These are phyloP conservation scores for Zangia roseola DNA, from an alignment of 768 basidiomycete genomes.

Conservation along the genomic window DNA sequence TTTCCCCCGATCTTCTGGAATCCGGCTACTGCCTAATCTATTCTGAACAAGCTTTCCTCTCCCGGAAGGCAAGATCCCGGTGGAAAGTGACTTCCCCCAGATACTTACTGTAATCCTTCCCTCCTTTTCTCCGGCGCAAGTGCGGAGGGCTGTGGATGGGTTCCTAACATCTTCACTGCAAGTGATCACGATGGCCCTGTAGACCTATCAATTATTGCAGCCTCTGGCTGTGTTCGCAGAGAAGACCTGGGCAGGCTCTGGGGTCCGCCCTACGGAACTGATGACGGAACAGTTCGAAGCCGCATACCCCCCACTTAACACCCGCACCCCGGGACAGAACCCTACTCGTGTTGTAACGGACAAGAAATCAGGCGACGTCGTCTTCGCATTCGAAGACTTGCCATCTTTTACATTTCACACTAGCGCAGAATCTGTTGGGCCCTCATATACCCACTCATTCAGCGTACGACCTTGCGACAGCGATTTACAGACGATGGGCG, in stretches of 20 bases:
- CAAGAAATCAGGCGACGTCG: slow-evolving; percentile 22
- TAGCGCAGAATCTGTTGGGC: slow-evolving; percentile 38
- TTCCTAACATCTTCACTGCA: slow-evolving; percentile 35
- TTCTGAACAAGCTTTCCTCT: slow-evolving; percentile 36
- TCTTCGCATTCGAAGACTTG: slow-evolving; percentile 28
- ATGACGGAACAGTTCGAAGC: slow-evolving; percentile 36
- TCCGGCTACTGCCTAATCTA: slow-evolving; percentile 39
- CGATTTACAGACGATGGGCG: slow-evolving; percentile 12
- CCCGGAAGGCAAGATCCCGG: slow-evolving; percentile 36
- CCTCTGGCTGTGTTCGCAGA: slow-evolving; percentile 42
- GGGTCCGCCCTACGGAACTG: slow-evolving; percentile 33
- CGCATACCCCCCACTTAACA: slow-evolving; percentile 37
- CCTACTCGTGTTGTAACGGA: slow-evolving; percentile 39
- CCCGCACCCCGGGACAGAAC: slow-evolving; percentile 42
- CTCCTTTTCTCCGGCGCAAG: slow-evolving; percentile 32
- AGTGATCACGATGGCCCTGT: slow-evolving; percentile 39
- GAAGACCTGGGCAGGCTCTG: slow-evolving; percentile 45
- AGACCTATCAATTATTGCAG: slow-evolving; percentile 42
- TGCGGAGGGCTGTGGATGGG: slow-evolving; percentile 33
- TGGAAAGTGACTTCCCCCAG: slow-evolving; percentile 32
- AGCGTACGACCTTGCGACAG: slow-evolving; percentile 32
- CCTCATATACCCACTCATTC: slow-evolving; percentile 43
- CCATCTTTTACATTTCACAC: slow-evolving; percentile 26
- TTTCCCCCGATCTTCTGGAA: slow-evolving; percentile 33
- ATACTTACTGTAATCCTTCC: slow-evolving; percentile 29